Evolutionary conservation across 2,329 filamentous ascomycete species (phyloP).

Genomic region (Exutisphaerella laricina): DNA sequence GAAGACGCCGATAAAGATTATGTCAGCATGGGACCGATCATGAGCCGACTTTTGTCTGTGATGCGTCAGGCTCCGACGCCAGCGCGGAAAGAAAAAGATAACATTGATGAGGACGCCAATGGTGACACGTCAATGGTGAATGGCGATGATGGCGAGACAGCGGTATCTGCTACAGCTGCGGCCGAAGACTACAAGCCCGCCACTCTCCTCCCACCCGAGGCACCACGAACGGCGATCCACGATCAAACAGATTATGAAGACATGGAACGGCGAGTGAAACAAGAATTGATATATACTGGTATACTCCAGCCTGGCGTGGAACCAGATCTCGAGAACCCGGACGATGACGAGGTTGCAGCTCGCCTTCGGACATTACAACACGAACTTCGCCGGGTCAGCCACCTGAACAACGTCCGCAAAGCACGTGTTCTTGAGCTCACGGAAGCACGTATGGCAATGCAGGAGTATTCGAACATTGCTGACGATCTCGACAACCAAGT

Average conservation of each 20-base stretch:
- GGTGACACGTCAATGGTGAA: constrained; percentile 41
- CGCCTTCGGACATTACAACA: constrained; percentile 79
- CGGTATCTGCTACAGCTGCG: constrained; percentile 33
- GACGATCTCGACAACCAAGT: constrained; percentile 95
- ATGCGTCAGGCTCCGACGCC: constrained; percentile 63
- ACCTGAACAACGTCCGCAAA: constrained; percentile 87
- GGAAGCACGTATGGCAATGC: constrained; percentile 87
- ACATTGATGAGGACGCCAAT: constrained; percentile 43
- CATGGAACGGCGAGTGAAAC: constrained; percentile 84
- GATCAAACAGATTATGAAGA: constrained; percentile 72
- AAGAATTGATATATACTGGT: constrained; percentile 85
- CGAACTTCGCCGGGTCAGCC: constrained; percentile 73
- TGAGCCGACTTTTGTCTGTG: constrained; percentile 72
- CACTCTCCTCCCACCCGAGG: constrained; percentile 59
- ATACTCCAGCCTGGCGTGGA: constrained; percentile 60
- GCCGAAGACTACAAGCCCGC: constrained; percentile 52
- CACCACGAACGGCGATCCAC: constrained; percentile 23
- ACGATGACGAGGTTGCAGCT: constrained; percentile 89
- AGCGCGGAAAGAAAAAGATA: constrained; percentile 45
- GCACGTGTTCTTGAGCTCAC: constrained; percentile 78
- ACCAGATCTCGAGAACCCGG: constrained; percentile 81
- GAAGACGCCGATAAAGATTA: constrained; percentile 82
- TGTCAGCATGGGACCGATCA: constrained; percentile 79
- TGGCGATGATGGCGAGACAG: constrained; percentile 36
- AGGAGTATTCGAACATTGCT: constrained; percentile 94